A percentile compares a stretch with the other conserved stretches of the same genome.
Conservation (phyloP, 2,329 filamentous ascomycete species). For the Amesomyces nigricolor region DNA sequence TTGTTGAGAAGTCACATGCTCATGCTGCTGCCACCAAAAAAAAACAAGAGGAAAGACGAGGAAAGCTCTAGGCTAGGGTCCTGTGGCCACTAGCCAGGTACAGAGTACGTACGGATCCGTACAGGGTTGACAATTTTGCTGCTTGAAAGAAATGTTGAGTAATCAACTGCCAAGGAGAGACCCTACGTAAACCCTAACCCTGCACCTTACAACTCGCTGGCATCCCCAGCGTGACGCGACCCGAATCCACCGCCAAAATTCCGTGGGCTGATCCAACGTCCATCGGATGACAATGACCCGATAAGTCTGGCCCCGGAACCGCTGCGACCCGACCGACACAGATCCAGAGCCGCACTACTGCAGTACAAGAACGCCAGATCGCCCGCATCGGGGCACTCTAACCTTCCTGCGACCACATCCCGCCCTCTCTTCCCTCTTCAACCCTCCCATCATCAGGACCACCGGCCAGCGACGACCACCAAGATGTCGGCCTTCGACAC, state of each 20-base stretch:
- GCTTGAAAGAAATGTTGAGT: no score
- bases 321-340: slow-evolving; percentile 5
- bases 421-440: background rate
- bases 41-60: no score
- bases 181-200: background rate
- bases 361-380: slow-evolving; percentile 10
- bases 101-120: no score
- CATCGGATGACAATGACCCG: slow-evolving; percentile 22
- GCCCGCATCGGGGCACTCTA: background rate
- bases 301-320: slow-evolving; percentile 11
- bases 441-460: background rate
- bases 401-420: no score
- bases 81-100: no score
- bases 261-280: slow-evolving; percentile 16
- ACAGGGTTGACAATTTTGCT: no score
- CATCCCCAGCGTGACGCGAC: background rate
- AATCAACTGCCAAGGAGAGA: no score
- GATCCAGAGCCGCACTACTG: background rate
- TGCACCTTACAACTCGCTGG: background rate
- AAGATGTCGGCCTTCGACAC: slow-evolving; percentile 19
- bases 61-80: no score
- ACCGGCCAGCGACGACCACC: background rate
- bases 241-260: slow-evolving; percentile 12
- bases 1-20: no score
- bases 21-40: no score